Evolutionary conservation across 495 filamentous ascomycete genomes (phyloP).

Genomic region (Lindgomyces ingoldianus): DNA sequence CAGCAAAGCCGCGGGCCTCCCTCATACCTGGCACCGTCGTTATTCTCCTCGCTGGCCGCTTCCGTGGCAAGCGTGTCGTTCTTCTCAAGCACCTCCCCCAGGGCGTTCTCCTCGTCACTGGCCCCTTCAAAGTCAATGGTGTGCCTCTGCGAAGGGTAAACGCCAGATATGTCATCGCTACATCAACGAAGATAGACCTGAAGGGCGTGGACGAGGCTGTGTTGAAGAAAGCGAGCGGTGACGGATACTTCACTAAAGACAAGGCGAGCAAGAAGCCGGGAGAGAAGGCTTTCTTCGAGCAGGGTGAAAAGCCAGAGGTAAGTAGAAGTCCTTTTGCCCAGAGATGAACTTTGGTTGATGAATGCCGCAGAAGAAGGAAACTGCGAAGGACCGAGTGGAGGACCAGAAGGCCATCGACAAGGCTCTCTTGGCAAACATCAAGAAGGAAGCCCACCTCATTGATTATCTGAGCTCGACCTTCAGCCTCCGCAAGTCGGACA

Average conservation of each 20-base stretch:
- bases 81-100: conserved; percentile 95
- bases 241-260: conserved; percentile 94
- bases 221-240: conserved; percentile 77
- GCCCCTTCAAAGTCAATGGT: conserved; percentile 99
- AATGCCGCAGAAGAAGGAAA: conserved; percentile 84
- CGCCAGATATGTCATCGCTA: conserved; percentile 97
- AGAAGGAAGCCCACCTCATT: conserved; percentile 87
- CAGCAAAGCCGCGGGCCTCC: conserved; percentile 77
- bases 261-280: conserved; percentile 87
- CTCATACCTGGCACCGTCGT: conserved; percentile 92
- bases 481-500: conserved; percentile 96
- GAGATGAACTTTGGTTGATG: not conserved
- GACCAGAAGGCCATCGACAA: conserved; percentile 99
- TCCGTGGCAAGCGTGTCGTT: conserved; percentile 99
- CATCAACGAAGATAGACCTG: conserved; percentile 84
- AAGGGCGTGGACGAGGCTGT: conserved; percentile 77
- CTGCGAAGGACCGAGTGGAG: conserved; percentile 80
- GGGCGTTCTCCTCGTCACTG: conserved; percentile 97
- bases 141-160: conserved; percentile 98
- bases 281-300: conserved; percentile 96
- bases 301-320: conserved; percentile 96
- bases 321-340: conserved; percentile 43
- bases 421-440: conserved; percentile 84
- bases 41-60: conserved; percentile 98
- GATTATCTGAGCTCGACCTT: conserved; percentile 90